Evolutionary conservation across 2,329 filamentous ascomycete species (phyloP).

Genomic region (Penicillium sp.): DNA sequence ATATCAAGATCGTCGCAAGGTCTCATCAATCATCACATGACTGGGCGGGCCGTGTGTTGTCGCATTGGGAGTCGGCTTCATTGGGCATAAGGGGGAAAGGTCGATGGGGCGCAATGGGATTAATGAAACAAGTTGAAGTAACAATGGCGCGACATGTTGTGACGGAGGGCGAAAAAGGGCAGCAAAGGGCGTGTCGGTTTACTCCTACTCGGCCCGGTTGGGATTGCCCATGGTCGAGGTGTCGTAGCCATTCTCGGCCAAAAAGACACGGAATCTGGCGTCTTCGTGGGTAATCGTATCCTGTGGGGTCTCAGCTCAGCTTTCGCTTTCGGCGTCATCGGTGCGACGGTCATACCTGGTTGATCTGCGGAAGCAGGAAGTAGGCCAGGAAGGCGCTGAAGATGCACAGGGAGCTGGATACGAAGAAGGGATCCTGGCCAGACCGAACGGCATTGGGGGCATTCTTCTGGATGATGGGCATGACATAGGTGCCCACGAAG

Average conservation of each 20-base stretch:
- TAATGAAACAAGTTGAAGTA: not conserved
- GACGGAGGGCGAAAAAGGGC: not conserved
- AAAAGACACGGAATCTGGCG: constrained; percentile 64
- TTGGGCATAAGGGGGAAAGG: not conserved
- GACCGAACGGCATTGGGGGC: constrained; percentile 52
- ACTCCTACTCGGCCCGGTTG: not conserved
- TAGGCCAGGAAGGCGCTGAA: constrained; percentile 63
- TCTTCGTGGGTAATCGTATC: constrained; percentile 82
- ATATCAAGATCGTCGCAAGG: constrained; percentile 5
- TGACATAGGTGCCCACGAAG: constrained; percentile 80
- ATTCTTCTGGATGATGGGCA: constrained; percentile 62
- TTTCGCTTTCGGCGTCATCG: not conserved
- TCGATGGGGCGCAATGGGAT: not conserved
- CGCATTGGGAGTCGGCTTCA: constrained; percentile 13
- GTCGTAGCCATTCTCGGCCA: constrained; percentile 72
- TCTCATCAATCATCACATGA: constrained; percentile 2
- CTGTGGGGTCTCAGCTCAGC: constrained; percentile 40
- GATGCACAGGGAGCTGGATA: constrained; percentile 72
- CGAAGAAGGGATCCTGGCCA: constrained; percentile 85
- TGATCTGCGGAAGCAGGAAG: constrained; percentile 68
- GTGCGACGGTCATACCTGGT: constrained; percentile 41
- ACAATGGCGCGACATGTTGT: not conserved
- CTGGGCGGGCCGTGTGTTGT: constrained; percentile 1
- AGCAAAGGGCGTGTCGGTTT: not conserved
- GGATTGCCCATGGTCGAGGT: constrained; percentile 51